Evolutionary conservation across 108 stramenopile species (phyloP), one percentile per base, ranked within the genome.

Genomic region (Nitzschia inconspicua): DNA sequence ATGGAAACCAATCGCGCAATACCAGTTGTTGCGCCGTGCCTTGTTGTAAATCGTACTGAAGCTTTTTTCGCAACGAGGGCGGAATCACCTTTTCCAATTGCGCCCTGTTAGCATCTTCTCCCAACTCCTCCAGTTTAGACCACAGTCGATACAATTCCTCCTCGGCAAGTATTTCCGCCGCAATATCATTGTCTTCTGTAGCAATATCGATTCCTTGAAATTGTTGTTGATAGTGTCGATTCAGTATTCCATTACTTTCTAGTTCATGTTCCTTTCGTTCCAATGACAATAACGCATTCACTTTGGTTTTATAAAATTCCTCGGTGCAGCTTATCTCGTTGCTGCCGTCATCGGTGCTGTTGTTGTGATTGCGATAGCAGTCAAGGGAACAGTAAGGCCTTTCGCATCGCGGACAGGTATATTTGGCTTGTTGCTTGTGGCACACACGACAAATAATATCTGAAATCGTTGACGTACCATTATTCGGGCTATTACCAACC

Each of bases 321-420:
- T 82, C 75, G 2, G 75, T 70, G 59, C 80, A 76, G 19, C n/a
- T 7, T 3, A n/a, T 47, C 14, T 37, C 44, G 20, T 0, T 66
- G 26, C 20, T 26, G 16, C 23, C 11, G 5, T 13, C 32, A 26
- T 20, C 27, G 1, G 35, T 35, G 4, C 34, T 8, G 1, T 10
- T 30, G 27, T 46, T 56, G 44, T 80, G 79, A 27, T 50, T 54
- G 19, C 59, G 65, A 53, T 66, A 82, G 24, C 80, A 82, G 20
- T 26, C 60, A 5, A 70, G 46, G 7, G 75, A 76, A 60, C 80
- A 82, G 49, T 82, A 82, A 7, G 72, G 72, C 2, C 61, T 53
- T 11, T 57, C 40, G 61, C 80, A 76, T 28, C 55, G 57, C 22
- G 80, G 80, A 44, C 80, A 82, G 11, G 48, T 62, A 49, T 82